Percentiles rank a stretch among this genome's conserved stretches.
These are phyloP conservation scores for Aspergillus ustus DNA, from an alignment of 2,329 filamentous ascomycete species.

Conservation along the genomic window DNA sequence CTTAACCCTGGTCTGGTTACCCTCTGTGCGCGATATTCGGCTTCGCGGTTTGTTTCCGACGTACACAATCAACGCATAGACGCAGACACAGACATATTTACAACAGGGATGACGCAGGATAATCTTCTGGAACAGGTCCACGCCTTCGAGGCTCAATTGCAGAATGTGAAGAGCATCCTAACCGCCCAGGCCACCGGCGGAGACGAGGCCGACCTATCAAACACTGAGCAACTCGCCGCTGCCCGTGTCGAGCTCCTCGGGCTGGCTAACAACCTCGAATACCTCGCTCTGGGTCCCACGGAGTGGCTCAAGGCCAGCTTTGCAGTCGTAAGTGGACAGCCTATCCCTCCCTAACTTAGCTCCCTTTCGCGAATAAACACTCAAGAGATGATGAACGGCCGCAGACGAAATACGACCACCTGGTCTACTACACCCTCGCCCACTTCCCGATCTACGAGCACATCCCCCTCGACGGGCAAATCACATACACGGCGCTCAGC, in stretches of 20 bases:
- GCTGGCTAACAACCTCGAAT: slow-evolving; percentile 1
- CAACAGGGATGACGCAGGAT: background rate
- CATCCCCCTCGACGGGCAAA: background rate
- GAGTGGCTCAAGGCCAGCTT: slow-evolving; percentile 5
- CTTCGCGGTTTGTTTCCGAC: no score
- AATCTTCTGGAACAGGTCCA: background rate
- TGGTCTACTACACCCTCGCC: slow-evolving; percentile 4
- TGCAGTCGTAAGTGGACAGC: background rate
- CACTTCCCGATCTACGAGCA: background rate
- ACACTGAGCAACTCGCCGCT: background rate
- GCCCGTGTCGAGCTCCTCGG: background rate
- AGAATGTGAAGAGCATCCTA: background rate
- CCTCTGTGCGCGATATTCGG: no score
- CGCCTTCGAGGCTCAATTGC: background rate
- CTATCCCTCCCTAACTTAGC: background rate
- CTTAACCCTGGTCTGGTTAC: no score
- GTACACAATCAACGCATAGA: background rate
- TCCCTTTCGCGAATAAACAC: background rate
- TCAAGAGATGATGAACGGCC: background rate
- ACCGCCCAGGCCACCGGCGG: background rate
- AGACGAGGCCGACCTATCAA: background rate
- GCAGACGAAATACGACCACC: slow-evolving; percentile 6
- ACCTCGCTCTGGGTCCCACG: background rate
- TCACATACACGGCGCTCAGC: background rate
- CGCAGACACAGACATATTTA: no score